phyloP scores from a whole-genome alignment of 1,139 yeast species.

The Suhomyces panamericanus region DNA sequence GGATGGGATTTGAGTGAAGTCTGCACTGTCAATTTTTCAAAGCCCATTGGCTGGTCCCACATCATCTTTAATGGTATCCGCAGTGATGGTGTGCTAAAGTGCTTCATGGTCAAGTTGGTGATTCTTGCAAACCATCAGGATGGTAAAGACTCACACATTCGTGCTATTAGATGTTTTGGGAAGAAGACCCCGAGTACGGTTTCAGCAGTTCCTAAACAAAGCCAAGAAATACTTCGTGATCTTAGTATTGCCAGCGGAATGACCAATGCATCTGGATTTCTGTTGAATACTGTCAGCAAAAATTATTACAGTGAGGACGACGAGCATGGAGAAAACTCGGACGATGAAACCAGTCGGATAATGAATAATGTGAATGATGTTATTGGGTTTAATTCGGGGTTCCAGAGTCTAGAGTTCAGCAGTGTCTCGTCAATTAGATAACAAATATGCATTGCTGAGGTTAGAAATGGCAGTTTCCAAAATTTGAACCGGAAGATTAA shows the following conservation, averaged over 20 bases:
- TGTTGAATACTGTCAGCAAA: conserved; percentile 26
- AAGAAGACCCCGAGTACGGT: conserved; percentile 26
- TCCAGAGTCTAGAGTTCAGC: conserved; percentile 39
- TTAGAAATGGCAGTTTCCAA: too few species aligned
- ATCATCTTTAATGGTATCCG: conserved; percentile 65
- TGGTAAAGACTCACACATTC: conserved; percentile 91
- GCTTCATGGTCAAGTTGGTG: conserved; percentile 70
- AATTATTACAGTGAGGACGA: conserved; percentile 12
- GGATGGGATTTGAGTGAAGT: conserved; percentile 82
- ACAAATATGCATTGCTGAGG: too few species aligned
- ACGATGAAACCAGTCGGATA: conserved; percentile 27
- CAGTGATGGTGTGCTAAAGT: conserved; percentile 60
- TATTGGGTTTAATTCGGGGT: conserved; percentile 46
- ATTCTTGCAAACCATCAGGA: conserved; percentile 86
- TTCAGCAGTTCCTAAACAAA: conserved; percentile 1
- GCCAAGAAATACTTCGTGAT: conserved; percentile 29
- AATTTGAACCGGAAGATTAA: too few species aligned
- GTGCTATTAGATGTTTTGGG: conserved; percentile 65
- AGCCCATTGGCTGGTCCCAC: conserved; percentile 88
- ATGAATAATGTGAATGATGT: conserved; percentile 41
- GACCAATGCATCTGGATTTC: conserved; percentile 28
- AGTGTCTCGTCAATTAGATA: conserved; percentile 44
- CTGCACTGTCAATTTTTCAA: conserved; percentile 59
- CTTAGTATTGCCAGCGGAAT: conserved; percentile 26
- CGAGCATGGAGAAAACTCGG: conserved; percentile 15